Evolutionary conservation across 768 basidiomycete genomes (phyloP).

Genomic region (Rhizopogon salebrosus): DNA sequence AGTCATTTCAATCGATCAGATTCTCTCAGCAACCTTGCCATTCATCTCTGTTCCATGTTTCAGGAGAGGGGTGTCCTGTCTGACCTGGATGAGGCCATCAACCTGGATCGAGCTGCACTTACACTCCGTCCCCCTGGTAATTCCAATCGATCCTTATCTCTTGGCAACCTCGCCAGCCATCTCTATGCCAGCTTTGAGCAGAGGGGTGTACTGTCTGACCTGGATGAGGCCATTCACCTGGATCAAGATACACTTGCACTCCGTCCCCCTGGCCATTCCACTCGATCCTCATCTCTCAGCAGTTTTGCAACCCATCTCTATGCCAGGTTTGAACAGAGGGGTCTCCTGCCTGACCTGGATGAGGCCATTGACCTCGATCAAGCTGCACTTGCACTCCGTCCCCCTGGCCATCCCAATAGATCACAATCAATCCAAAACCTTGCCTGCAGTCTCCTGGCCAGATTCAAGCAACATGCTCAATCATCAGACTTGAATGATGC

Average conservation of each 20-base stretch:
- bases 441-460: conserved; percentile 2
- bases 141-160: background rate
- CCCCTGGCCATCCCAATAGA: conserved; percentile 3
- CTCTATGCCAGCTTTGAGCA: conserved; percentile 4
- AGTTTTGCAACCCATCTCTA: conserved; percentile 4
- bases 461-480: conserved; percentile 9
- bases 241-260: background rate
- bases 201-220: conserved; percentile 5
- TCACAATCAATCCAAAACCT: conserved; percentile 7
- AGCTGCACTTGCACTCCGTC: too few relatives aligned
- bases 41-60: too few relatives aligned
- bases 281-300: background rate
- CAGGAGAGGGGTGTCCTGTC: too few relatives aligned
- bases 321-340: background rate
- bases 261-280: background rate
- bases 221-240: conserved; percentile 12
- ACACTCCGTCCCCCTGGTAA: too few relatives aligned
- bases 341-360: background rate
- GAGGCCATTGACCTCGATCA: too few relatives aligned
- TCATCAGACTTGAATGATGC: too few relatives aligned
- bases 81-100: too few relatives aligned
- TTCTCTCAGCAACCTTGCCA: too few relatives aligned
- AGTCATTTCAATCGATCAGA: too few relatives aligned
- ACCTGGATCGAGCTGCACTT: too few relatives aligned
- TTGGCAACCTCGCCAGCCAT: conserved; percentile 10